These are phyloP conservation scores for Hippophae gyantsensis DNA, from an alignment of 306 rosid genomes.

Conservation along the genomic window DNA sequence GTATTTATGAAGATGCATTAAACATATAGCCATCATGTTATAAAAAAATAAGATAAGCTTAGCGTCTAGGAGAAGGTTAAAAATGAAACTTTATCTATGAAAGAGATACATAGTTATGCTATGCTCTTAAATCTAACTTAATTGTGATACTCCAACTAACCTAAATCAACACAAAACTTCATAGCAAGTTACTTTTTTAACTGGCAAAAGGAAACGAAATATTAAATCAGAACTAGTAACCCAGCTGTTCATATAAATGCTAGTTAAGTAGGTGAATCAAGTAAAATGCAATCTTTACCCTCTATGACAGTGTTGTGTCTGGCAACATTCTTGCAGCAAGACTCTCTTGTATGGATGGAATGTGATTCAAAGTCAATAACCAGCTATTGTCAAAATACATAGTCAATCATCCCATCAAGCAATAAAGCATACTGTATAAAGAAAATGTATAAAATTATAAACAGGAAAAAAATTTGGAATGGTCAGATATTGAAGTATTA, in stretches of 20 bases:
- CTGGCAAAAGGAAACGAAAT: not conserved
- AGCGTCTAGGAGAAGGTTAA: too few relatives aligned
- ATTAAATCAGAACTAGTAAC: not conserved
- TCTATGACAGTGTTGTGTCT: constrained; percentile 19
- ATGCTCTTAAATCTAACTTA: too few relatives aligned
- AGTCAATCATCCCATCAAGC: constrained; percentile 19
- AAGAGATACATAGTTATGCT: too few relatives aligned
- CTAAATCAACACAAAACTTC: too few relatives aligned
- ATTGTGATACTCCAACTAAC: too few relatives aligned
- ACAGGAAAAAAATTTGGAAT: constrained; percentile 8
- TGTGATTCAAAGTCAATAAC: constrained; percentile 56
- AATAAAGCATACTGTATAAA: constrained; percentile 16
- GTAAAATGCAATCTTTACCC: constrained; percentile 36
- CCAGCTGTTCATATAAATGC: not conserved
- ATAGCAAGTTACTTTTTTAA: not conserved
- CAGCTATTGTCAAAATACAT: constrained; percentile 38
- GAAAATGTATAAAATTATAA: not conserved
- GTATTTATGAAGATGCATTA: too few relatives aligned
- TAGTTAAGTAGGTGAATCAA: constrained; percentile 4
- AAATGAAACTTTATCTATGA: too few relatives aligned
- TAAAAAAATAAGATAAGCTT: too few relatives aligned
- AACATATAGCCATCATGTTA: too few relatives aligned
- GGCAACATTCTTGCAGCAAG: constrained; percentile 31
- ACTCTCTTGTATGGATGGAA: constrained; percentile 42
- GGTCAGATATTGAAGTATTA: constrained; percentile 19